Conservation (phyloP, 306 rosid species). For the Dryas octopetala region DNA sequence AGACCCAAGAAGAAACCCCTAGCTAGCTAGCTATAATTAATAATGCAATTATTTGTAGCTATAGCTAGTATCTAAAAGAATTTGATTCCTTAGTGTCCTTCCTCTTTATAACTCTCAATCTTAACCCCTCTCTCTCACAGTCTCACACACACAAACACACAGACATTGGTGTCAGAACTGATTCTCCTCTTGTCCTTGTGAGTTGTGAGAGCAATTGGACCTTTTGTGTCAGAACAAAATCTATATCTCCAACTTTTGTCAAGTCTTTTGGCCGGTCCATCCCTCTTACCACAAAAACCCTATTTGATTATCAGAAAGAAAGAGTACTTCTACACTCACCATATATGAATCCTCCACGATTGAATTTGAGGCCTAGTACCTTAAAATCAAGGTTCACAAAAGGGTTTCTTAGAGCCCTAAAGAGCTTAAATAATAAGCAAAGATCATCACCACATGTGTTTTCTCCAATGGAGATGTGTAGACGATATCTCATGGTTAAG, state of each 20-base stretch:
- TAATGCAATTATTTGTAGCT: not conserved
- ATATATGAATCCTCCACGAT: not conserved
- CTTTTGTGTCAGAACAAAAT: conserved; percentile 15
- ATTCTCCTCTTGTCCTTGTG: conserved; percentile 17
- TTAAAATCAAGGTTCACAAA: conserved; percentile 22
- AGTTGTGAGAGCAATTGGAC: not conserved
- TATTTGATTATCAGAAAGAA: not conserved
- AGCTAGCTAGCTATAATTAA: not conserved
- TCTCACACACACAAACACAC: not conserved
- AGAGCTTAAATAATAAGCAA: conserved; percentile 11
- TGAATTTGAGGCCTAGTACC: not conserved
- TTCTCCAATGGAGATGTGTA: conserved; percentile 25
- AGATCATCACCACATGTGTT: not conserved
- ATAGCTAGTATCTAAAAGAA: not conserved
- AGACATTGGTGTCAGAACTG: conserved; percentile 28
- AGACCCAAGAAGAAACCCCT: not conserved
- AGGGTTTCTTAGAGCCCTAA: conserved; percentile 30
- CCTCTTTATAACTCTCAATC: conserved; percentile 14
- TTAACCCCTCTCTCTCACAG: not conserved
- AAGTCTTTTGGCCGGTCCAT: not conserved
- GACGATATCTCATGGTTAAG: conserved; percentile 24
- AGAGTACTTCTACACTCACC: not conserved
- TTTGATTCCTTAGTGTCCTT: not conserved
- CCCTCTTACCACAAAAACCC: not conserved
- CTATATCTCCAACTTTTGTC: not conserved